These are phyloP conservation scores for Ogataea pini DNA, from an alignment of 805 yeast species.

Conservation along the genomic window DNA sequence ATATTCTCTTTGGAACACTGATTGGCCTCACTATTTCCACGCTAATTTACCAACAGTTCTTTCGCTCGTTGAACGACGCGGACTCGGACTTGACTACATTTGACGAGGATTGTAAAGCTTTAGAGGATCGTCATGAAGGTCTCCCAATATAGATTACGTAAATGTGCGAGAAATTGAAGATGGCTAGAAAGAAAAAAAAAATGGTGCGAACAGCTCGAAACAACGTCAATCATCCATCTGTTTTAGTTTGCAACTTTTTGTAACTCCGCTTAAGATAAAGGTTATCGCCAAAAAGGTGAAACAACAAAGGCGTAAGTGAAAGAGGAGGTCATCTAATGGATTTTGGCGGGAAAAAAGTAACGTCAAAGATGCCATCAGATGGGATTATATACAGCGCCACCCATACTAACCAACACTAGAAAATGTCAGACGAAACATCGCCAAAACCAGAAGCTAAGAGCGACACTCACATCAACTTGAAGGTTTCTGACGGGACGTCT, in stretches of 20 bases:
- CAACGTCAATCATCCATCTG: background rate
- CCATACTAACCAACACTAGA: conserved; percentile 9
- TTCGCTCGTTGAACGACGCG: conserved; percentile 18
- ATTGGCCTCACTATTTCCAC: conserved; percentile 60
- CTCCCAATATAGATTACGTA: conserved; percentile 11
- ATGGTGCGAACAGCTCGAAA: background rate
- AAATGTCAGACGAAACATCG: conserved; percentile 35
- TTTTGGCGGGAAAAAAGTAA: too few relatives aligned
- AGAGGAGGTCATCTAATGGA: too few relatives aligned
- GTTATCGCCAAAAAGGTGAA: too few relatives aligned
- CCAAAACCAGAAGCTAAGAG: conserved; percentile 49
- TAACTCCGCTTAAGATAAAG: too few relatives aligned
- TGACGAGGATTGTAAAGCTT: conserved; percentile 10
- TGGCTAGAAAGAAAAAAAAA: background rate
- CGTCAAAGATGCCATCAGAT: too few relatives aligned
- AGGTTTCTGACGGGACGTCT: conserved; percentile 90
- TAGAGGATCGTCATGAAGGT: conserved; percentile 7
- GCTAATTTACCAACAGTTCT: conserved; percentile 29
- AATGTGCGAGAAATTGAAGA: background rate
- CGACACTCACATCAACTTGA: conserved; percentile 74
- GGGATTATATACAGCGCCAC: background rate
- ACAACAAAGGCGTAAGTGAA: too few relatives aligned
- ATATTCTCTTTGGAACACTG: conserved; percentile 68
- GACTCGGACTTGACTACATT: conserved; percentile 6
- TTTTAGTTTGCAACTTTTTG: too few relatives aligned